These are phyloP conservation scores for Picea sitchensis DNA, from an alignment of 75 land plant genomes.

Conservation along the genomic window DNA sequence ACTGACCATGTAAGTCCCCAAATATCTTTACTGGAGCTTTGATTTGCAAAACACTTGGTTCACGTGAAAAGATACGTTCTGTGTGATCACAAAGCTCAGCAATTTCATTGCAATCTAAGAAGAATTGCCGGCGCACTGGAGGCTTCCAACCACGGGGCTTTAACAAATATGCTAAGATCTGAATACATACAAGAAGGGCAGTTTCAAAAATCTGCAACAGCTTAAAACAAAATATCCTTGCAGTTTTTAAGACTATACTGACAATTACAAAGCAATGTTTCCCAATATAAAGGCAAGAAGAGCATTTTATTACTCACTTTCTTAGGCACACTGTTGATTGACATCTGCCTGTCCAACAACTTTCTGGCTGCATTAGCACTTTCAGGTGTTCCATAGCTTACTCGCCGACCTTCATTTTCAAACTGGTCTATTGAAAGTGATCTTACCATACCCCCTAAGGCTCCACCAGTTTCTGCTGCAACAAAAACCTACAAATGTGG, in stretches of 20 bases:
- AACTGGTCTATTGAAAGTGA: conserved; percentile 98
- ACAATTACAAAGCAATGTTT: neutral
- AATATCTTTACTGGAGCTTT: conserved; percentile 57
- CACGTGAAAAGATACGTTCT: conserved; percentile 37
- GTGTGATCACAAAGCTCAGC: conserved; percentile 45
- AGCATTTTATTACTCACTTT: conserved; percentile 48
- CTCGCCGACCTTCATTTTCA: conserved; percentile 99
- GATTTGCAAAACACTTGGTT: conserved; percentile 48
- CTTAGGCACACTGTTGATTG: conserved; percentile 94
- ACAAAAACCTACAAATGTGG: conserved; percentile 76
- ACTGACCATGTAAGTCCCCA: conserved; percentile 59
- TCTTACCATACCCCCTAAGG: conserved; percentile 95
- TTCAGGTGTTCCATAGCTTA: conserved; percentile 99
- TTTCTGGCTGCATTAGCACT: conserved; percentile 96
- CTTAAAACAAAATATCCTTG: neutral
- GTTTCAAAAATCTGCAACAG: neutral
- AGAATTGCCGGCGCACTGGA: conserved; percentile 45
- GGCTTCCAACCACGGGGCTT: conserved; percentile 62
- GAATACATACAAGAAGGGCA: neutral
- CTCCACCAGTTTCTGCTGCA: conserved; percentile 99
- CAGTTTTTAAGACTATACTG: neutral
- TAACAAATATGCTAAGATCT: conserved; percentile 40
- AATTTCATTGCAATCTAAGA: conserved; percentile 43
- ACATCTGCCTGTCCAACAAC: conserved; percentile 92
- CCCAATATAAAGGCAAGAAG: neutral